Percentiles rank a stretch among this genome's conserved stretches.
Evolutionary conservation across 805 yeast species (phyloP).

Genomic region (Ogataea pilisensis): DNA sequence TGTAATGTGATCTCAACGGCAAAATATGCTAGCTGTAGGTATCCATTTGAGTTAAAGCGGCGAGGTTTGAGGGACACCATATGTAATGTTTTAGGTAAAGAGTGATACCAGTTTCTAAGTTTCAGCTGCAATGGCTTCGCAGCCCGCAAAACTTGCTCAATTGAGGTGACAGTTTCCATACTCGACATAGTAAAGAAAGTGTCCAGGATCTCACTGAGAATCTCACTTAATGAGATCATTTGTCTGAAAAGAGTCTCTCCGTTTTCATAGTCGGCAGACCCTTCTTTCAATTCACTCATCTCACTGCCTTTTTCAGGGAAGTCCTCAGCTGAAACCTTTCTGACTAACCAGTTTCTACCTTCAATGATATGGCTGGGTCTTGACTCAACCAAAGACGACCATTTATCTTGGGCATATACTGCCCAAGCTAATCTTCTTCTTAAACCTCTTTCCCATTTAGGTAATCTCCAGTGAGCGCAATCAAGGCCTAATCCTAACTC

Average conservation of each 20-base stretch:
- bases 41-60: slow-evolving; percentile 68
- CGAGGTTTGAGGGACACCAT: slow-evolving; percentile 58
- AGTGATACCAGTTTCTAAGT: slow-evolving; percentile 73
- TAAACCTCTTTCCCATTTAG: slow-evolving; percentile 91
- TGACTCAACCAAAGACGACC: slow-evolving; percentile 79
- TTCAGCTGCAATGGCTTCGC: slow-evolving; percentile 81
- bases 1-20: slow-evolving; percentile 88
- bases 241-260: slow-evolving; percentile 69
- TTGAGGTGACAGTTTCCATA: slow-evolving; percentile 47
- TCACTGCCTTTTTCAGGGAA: slow-evolving; percentile 62
- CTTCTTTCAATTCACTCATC: slow-evolving; percentile 38
- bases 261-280: slow-evolving; percentile 63
- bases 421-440: slow-evolving; percentile 95
- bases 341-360: slow-evolving; percentile 77
- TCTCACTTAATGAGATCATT: slow-evolving; percentile 60
- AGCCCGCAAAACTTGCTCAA: slow-evolving; percentile 62
- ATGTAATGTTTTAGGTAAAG: slow-evolving; percentile 59
- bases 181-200: slow-evolving; percentile 71
- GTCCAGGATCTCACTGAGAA: slow-evolving; percentile 67
- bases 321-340: slow-evolving; percentile 64
- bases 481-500: slow-evolving; percentile 90
- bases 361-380: slow-evolving; percentile 78
- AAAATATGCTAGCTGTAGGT: slow-evolving; percentile 78
- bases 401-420: slow-evolving; percentile 85
- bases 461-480: slow-evolving; percentile 86